Percentiles rank a stretch among this genome's conserved stretches.
These are phyloP conservation scores for Musa beccarii DNA, from an alignment of 176 grass and related monocot species.

Conservation along the genomic window DNA sequence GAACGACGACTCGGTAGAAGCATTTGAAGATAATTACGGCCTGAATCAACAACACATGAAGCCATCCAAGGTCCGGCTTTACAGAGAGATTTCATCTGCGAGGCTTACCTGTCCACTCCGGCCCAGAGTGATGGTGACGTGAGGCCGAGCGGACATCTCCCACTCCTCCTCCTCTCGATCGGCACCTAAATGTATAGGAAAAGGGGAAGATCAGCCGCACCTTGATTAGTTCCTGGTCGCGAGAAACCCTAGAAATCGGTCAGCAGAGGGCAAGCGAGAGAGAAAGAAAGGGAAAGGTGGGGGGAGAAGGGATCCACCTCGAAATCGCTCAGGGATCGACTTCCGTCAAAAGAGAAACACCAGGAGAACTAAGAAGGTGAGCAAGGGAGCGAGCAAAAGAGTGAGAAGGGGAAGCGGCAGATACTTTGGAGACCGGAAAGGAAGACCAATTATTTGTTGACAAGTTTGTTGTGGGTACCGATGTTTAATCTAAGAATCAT, in stretches of 20 bases:
- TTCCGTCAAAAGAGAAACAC: background rate
- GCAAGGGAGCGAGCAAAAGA: background rate
- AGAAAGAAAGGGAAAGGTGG: background rate
- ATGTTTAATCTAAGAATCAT: too few species aligned
- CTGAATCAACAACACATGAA: background rate
- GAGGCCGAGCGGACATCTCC: conserved; percentile 26
- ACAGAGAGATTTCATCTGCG: background rate
- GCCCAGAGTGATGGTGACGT: conserved; percentile 67
- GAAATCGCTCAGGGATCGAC: background rate
- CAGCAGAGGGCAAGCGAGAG: background rate
- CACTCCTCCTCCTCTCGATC: background rate
- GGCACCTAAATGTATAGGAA: background rate
- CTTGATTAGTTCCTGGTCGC: background rate
- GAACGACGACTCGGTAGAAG: too few species aligned
- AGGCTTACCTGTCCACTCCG: conserved; percentile 52
- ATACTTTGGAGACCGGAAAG: too few species aligned
- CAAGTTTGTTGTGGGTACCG: too few species aligned
- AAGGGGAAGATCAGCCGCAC: background rate
- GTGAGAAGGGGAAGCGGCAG: background rate
- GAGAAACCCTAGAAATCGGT: background rate
- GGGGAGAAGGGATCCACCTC: background rate
- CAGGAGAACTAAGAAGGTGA: background rate
- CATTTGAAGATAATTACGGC: too few species aligned
- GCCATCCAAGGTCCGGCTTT: background rate
- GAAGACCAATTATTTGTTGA: too few species aligned